phyloP scores from a whole-genome alignment of 78 protist species.

The Paulinella micropora region DNA sequence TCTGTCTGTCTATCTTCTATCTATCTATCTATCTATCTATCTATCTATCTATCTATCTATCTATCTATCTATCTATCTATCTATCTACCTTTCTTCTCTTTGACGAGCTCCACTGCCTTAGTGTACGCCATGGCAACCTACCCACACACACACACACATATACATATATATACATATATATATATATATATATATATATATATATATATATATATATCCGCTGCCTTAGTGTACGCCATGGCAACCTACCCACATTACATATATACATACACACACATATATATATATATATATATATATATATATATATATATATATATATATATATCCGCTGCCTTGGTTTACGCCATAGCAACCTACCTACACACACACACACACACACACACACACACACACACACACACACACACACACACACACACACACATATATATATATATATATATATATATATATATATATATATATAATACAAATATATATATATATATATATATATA shows the following conservation, averaged over 20 bases:
- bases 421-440: not conserved
- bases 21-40: not conserved
- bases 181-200: not conserved
- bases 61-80: not conserved
- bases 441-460: not conserved
- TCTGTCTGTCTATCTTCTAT: too few species aligned
- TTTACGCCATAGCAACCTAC: too few species aligned
- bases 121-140: not conserved
- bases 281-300: not conserved
- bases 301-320: not conserved
- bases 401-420: not conserved
- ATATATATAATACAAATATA: not conserved
- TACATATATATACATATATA: not conserved
- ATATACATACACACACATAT: not conserved
- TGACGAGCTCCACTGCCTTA: not conserved
- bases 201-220: not conserved
- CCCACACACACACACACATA: not conserved
- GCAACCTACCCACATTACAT: too few species aligned
- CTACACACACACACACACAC: not conserved
- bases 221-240: not conserved
- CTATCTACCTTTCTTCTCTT: not conserved
- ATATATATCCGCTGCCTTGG: not conserved
- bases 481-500: not conserved
- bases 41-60: not conserved
- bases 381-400: not conserved